Evolutionary conservation across 116 monocot species (phyloP), one percentile per base, ranked within the genome.

Genomic region (Zostera marina): DNA sequence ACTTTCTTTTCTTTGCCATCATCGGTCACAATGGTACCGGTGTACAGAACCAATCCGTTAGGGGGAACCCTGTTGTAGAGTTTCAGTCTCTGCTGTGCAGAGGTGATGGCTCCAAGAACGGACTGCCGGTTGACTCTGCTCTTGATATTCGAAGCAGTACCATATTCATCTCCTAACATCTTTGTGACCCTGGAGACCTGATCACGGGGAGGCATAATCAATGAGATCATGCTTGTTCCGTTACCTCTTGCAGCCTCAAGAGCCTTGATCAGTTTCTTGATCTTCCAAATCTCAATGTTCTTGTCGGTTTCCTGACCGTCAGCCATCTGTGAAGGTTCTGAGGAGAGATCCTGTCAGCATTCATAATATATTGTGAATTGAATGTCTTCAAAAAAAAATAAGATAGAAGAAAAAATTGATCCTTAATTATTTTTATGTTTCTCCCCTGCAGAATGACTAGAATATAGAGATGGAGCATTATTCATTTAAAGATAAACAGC

Each of bases 231-330:
- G 66, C 75, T 75, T 8, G 75, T 75, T 0, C 75, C 75, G 52
- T 75, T 75, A n/a, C 75, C 75, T 55, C 75, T 69, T 21, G 75
- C 75, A 70, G 75, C 23, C 25, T 75, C 75, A n/a, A 75, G 70
- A 24, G 54, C 75, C 57, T 75, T 75, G 49, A 75, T 75, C 38
- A 75, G 47, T 49, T 70, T 70, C 66, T 75, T 75, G 24, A 70
- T 66, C 42, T 75, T 75, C 75, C 75, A 75, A 17, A 75, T 70
- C 41, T 75, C 75, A 39, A 75, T 75, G 66, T 75, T 75, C 61
- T 75, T 69, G 40, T 75, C 75, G 49, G 70, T 70, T 66, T 75
- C 69, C 42, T 67, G 57, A 32, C 48, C 67, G 41, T 67, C 67
- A 6, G 59, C 67, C 67, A 67, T 67, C 42, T 7, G 1, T 32